phyloP scores from a whole-genome alignment of 768 basidiomycete genomes.

The Leccinum fibrillosum region DNA sequence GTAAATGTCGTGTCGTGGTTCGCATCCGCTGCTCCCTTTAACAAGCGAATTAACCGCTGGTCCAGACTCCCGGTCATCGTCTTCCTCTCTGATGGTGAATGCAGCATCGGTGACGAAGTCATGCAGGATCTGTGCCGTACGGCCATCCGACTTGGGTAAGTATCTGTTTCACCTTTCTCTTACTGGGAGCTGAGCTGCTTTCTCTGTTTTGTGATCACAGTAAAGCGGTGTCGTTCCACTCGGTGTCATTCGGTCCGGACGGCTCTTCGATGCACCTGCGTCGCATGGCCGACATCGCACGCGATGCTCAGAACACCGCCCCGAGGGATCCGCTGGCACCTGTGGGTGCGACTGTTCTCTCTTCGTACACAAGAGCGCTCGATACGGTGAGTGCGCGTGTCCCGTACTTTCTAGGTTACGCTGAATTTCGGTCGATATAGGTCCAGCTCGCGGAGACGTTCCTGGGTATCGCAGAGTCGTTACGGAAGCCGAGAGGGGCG shows the following conservation, averaged over 20 bases:
- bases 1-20: constrained; percentile 21
- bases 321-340: constrained; percentile 40
- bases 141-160: constrained; percentile 45
- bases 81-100: constrained; percentile 51
- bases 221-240: constrained; percentile 54
- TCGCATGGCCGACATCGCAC: constrained; percentile 53
- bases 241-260: constrained; percentile 50
- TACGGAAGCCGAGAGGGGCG: constrained; percentile 53
- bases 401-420: background rate
- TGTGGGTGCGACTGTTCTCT: constrained; percentile 31
- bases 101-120: constrained; percentile 33
- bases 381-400: constrained; percentile 39
- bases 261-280: constrained; percentile 29
- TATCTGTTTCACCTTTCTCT: accelerated
- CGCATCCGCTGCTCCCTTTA: background rate
- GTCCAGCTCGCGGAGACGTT: constrained; percentile 56
- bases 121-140: constrained; percentile 41
- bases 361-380: constrained; percentile 48
- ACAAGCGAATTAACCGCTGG: background rate
- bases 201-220: constrained; percentile 25
- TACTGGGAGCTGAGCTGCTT: background rate
- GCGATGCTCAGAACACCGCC: constrained; percentile 42
- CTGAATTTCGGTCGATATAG: constrained; percentile 26
- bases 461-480: constrained; percentile 53
- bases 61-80: constrained; percentile 28